A percentile compares a stretch with the other conserved stretches of the same genome.
phyloP scores from a whole-genome alignment of 2,329 filamentous ascomycete genomes.

The Pseudopithomyces chartarum region DNA sequence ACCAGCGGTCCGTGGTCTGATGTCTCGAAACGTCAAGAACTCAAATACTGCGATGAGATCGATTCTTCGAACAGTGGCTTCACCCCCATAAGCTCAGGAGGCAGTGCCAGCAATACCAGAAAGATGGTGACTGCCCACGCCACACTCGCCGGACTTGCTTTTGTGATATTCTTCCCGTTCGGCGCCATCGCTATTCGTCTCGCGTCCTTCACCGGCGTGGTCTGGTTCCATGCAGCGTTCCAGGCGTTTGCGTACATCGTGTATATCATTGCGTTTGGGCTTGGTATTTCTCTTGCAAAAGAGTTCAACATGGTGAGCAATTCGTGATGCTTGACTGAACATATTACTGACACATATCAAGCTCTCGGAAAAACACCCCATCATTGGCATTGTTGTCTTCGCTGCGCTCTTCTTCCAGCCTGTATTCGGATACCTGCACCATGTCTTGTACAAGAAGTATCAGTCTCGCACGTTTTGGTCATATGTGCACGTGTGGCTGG shows the following conservation, averaged over 20 bases:
- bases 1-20: constrained; percentile 5
- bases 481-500: constrained; percentile 60
- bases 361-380: constrained; percentile 52
- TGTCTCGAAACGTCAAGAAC: constrained; percentile 23
- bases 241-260: constrained; percentile 56
- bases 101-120: constrained; percentile 9
- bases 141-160: constrained; percentile 49
- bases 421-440: constrained; percentile 57
- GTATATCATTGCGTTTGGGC: constrained; percentile 54
- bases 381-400: constrained; percentile 61
- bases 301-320: constrained; percentile 38
- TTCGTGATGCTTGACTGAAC: neutral
- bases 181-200: constrained; percentile 52
- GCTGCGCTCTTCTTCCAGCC: constrained; percentile 60
- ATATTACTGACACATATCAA: constrained; percentile 16
- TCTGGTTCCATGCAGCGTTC: constrained; percentile 52
- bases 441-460: constrained; percentile 55
- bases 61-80: constrained; percentile 19
- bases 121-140: constrained; percentile 52
- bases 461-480: constrained; percentile 53
- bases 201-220: constrained; percentile 48
- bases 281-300: constrained; percentile 57
- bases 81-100: constrained; percentile 17
- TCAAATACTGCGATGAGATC: constrained; percentile 38
- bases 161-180: constrained; percentile 52